Conservation (phyloP, 208 protist species). For the Endotrypanum monterogeii region DNA sequence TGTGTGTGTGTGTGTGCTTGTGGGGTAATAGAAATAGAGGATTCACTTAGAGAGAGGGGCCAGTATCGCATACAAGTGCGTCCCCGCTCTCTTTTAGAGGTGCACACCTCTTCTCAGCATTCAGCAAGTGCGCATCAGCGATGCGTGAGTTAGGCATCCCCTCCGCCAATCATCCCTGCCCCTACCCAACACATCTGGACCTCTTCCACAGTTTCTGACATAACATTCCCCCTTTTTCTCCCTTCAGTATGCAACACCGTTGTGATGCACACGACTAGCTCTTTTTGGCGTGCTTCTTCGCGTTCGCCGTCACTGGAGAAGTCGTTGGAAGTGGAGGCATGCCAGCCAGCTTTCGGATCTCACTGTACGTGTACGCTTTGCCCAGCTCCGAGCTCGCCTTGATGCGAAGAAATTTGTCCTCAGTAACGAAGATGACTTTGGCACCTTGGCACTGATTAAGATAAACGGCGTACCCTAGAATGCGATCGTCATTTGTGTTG, state of each 20-base stretch:
- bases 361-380: slow-evolving; percentile 41
- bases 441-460: slow-evolving; percentile 30
- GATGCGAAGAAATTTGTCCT: slow-evolving; percentile 81
- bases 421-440: slow-evolving; percentile 72
- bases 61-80: neutral
- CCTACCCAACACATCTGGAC: neutral
- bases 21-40: no score
- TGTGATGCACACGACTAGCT: neutral
- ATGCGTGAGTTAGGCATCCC: no score
- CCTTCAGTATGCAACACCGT: no score
- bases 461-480: slow-evolving; percentile 85
- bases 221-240: neutral
- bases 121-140: neutral
- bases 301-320: neutral
- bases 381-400: slow-evolving; percentile 77
- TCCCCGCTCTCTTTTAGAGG: neutral
- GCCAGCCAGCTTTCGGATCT: slow-evolving; percentile 43
- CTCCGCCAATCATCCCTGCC: no score
- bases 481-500: slow-evolving; percentile 72
- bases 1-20: no score
- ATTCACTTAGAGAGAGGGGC: neutral
- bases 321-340: slow-evolving; percentile 14
- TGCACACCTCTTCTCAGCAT: neutral
- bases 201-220: neutral
- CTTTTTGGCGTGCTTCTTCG: slow-evolving; percentile 1